These are phyloP conservation scores for Diutina scorzettiae DNA, from an alignment of 1,139 yeast genomes.

Conservation along the genomic window DNA sequence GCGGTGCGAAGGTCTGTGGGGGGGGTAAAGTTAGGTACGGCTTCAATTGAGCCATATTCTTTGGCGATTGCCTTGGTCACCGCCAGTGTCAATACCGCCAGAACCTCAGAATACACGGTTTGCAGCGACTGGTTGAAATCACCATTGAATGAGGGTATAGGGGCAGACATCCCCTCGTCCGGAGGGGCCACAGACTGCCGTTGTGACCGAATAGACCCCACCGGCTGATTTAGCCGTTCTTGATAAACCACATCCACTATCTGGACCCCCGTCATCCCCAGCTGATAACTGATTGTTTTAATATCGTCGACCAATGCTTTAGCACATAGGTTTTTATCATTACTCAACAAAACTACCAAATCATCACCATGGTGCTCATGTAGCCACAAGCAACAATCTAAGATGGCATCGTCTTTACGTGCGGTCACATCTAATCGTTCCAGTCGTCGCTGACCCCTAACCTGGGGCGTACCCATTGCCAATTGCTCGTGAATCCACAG, in stretches of 20 bases:
- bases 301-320: conserved; percentile 63
- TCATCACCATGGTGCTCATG: conserved; percentile 25
- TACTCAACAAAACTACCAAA: conserved; percentile 57
- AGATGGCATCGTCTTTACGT: conserved; percentile 65
- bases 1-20: conserved; percentile 31
- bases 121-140: no score
- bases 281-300: conserved; percentile 53
- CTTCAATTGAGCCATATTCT: conserved; percentile 39
- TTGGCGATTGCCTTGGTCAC: conserved; percentile 41
- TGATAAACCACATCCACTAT: conserved; percentile 37
- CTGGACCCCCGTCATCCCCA: conserved; percentile 45
- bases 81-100: conserved; percentile 29
- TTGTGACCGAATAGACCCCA: no score
- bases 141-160: no score
- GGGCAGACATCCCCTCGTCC: no score
- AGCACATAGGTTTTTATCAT: conserved; percentile 72
- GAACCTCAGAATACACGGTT: no score
- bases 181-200: no score
- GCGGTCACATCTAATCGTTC: conserved; percentile 36
- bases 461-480: conserved; percentile 36
- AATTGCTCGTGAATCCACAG: conserved; percentile 65
- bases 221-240: conserved; percentile 8
- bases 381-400: conserved; percentile 73
- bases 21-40: conserved; percentile 30
- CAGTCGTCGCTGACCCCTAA: conserved; percentile 52